Base-by-base conservation (phyloP, 352 stramenopile genomes). In the Globisporangium megalacanthum region DNA sequence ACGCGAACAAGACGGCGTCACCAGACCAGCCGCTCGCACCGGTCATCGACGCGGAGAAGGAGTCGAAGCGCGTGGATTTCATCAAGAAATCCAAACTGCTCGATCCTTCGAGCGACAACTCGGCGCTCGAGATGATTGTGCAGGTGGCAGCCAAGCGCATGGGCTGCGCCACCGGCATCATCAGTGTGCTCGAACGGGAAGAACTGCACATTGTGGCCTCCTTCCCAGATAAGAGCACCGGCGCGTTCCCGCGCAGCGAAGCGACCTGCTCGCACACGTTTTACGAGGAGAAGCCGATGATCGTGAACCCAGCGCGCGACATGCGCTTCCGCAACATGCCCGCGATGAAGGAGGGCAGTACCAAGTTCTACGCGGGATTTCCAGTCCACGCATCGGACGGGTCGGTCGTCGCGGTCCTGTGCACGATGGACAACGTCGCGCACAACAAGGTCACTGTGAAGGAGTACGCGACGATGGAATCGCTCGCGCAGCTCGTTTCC, bases 341-440 rank as follows among this genome's bases (percentile, higher is more conserved):
- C 44, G 69, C 59, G 20, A 56, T 86, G n/a, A 52, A 73, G 37
- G 64, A 80, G 14, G 65, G n/a, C n/a, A n/a, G n/a, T n/a, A n/a
- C 85, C 37, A 79, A 83, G 53, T 86, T 85, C 58, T 88, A 86
- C 70, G 78, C 75, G 2, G 72, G 75, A 0, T 90, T 90, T 56
- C 77, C 80, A 0, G 58, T 90, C 1, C 59, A 56, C 31, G 75
- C 65, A 0, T 74, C 75, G 1, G 77, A 72, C 19, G 76, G 76
- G 1, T 69, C 70, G 3, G 74, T 86, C 6, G 62, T 88, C 17
- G 78, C 71, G 0, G 76, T 69, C 33, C 58, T 88, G 9, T 88
- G 78, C 42, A 62, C 72, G 10, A 71, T 63, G 10, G 78, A 54
- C 35, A 35, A 84, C 59, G 63, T 68, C 31, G 54, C 79, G 17